These are phyloP conservation scores for Epichloe sylvatica DNA, from an alignment of 2,329 filamentous ascomycete genomes.

Conservation along the genomic window DNA sequence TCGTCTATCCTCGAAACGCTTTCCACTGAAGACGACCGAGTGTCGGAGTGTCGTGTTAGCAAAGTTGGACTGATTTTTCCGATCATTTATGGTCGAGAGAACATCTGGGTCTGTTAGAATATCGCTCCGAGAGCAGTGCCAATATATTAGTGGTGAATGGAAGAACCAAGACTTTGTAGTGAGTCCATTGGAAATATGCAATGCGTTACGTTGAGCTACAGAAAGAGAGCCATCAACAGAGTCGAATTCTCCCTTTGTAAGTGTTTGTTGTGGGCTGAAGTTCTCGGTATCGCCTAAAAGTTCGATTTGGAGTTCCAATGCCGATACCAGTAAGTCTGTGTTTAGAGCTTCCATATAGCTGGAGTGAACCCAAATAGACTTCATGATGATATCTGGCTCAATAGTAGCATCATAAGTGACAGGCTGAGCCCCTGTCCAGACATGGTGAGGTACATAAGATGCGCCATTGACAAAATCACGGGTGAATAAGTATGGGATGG, in stretches of 20 bases:
- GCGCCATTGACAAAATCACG: constrained; percentile 57
- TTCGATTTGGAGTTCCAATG: constrained; percentile 55
- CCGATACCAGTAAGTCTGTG: constrained; percentile 47
- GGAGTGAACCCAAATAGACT: constrained; percentile 69
- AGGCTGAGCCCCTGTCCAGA: constrained; percentile 63
- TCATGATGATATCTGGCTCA: constrained; percentile 62
- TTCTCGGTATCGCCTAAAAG: constrained; percentile 48
- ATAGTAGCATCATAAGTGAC: constrained; percentile 36
- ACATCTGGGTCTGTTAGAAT: constrained; percentile 50
- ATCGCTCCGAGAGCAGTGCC: constrained; percentile 49
- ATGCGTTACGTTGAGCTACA: constrained; percentile 34
- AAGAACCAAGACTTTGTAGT: constrained; percentile 59
- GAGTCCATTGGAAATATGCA: constrained; percentile 46
- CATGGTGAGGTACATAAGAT: constrained; percentile 61
- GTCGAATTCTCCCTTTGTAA: constrained; percentile 13
- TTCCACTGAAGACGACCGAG: constrained; percentile 69
- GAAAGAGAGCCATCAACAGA: constrained; percentile 20
- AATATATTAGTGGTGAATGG: constrained; percentile 72
- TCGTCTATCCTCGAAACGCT: constrained; percentile 53
- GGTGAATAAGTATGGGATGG: constrained; percentile 60
- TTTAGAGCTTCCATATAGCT: constrained; percentile 67
- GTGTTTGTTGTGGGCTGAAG: constrained; percentile 35
- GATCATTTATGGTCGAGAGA: constrained; percentile 54
- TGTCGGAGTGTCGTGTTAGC: constrained; percentile 63
- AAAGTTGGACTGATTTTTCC: constrained; percentile 46